phyloP scores from a whole-genome alignment of 352 stramenopile genomes.

The Hyphochytrium catenoides region DNA sequence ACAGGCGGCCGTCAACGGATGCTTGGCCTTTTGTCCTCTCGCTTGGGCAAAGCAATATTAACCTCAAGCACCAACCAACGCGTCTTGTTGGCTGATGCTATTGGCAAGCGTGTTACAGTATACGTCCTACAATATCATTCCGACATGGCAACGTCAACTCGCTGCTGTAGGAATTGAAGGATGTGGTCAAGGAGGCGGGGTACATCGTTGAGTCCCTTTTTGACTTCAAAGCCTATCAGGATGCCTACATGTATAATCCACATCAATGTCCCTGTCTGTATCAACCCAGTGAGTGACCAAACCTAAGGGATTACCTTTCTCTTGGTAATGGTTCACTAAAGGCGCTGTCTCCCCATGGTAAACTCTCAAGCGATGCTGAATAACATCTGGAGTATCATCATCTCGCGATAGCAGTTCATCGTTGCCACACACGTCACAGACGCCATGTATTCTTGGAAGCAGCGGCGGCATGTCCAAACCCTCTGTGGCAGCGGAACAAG shows the following conservation, averaged over 20 bases:
- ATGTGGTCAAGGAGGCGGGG: slow-evolving; percentile 43
- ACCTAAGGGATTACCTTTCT: slow-evolving; percentile 13
- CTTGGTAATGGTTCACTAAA: slow-evolving; percentile 57
- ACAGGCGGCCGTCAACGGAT: no score
- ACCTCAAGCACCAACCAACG: no score
- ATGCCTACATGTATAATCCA: slow-evolving; percentile 13
- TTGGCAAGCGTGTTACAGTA: no score
- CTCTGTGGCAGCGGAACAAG: no score
- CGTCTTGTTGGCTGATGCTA: no score
- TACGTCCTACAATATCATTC: no score
- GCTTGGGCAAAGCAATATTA: no score
- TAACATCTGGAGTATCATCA: slow-evolving; percentile 50
- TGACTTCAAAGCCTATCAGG: slow-evolving; percentile 54
- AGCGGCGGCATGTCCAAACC: slow-evolving; percentile 71
- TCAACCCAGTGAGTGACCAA: neutral
- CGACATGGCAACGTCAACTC: no score
- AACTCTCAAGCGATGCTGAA: slow-evolving; percentile 50
- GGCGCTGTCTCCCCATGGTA: slow-evolving; percentile 66
- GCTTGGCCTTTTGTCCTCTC: no score
- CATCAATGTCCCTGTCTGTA: neutral
- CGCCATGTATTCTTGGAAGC: slow-evolving; percentile 40
- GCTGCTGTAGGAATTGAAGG: no score
- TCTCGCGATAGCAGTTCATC: slow-evolving; percentile 39
- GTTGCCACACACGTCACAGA: slow-evolving; percentile 49
- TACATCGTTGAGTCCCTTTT: slow-evolving; percentile 49